Evolutionary conservation across 148 eudicot species (phyloP).

Genomic region (Polygonum aviculare): DNA sequence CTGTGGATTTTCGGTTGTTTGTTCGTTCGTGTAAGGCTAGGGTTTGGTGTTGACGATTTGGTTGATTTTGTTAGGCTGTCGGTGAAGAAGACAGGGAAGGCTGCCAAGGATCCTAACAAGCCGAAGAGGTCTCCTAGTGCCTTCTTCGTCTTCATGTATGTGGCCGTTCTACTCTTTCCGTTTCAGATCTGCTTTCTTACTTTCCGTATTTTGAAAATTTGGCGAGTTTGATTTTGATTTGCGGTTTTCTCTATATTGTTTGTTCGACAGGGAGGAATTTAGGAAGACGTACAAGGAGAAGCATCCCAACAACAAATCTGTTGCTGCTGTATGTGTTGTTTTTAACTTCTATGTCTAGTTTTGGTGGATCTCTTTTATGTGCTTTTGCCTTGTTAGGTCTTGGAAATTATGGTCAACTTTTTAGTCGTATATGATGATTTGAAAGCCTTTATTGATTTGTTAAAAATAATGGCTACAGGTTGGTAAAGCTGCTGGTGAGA

Average conservation of each 20-base stretch:
- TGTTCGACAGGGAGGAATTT: slow-evolving; percentile 1
- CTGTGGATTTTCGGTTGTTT: neutral
- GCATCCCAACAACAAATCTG: slow-evolving; percentile 9
- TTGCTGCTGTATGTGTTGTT: slow-evolving; percentile 7
- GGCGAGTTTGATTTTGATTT: neutral
- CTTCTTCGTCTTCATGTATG: slow-evolving; percentile 12
- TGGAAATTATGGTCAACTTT: neutral
- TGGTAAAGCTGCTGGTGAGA: slow-evolving; percentile 12
- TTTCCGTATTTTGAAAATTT: neutral
- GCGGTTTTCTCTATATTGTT: neutral
- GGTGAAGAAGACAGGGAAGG: slow-evolving; percentile 1
- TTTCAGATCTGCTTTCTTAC: neutral
- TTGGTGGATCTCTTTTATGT: neutral
- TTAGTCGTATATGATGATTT: neutral
- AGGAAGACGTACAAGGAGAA: slow-evolving; percentile 11
- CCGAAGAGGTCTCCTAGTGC: slow-evolving; percentile 10
- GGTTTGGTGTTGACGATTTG: neutral
- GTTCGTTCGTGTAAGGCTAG: neutral
- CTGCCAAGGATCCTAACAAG: slow-evolving; percentile 5
- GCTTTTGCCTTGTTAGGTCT: neutral
- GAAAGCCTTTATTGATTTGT: neutral
- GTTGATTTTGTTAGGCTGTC: neutral
- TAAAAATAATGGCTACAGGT: neutral
- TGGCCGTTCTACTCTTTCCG: neutral
- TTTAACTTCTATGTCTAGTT: neutral